A percentile compares a stretch with the other conserved stretches of the same genome.
phyloP scores from a whole-genome alignment of 2,329 filamentous ascomycete genomes.

The Epichloe typhina region DNA sequence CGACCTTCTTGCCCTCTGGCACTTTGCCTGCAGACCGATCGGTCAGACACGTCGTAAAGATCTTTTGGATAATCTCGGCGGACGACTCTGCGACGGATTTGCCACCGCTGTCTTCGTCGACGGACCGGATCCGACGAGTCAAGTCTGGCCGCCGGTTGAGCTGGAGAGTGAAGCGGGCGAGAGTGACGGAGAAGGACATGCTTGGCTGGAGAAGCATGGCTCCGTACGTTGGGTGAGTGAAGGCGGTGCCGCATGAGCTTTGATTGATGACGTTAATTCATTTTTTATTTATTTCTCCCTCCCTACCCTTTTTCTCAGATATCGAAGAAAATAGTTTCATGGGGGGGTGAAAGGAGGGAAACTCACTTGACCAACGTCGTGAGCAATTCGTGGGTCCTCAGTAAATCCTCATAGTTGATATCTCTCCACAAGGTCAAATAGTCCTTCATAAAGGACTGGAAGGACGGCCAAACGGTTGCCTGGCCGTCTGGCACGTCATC shows the following conservation, averaged over 20 bases:
- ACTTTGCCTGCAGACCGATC: slow-evolving; percentile 58
- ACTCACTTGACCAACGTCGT: slow-evolving; percentile 58
- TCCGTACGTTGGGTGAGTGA: slow-evolving; percentile 68
- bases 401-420: slow-evolving; percentile 60
- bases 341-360: not conserved
- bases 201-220: slow-evolving; percentile 72
- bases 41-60: slow-evolving; percentile 80
- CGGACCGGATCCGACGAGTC: slow-evolving; percentile 49
- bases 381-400: slow-evolving; percentile 63
- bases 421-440: slow-evolving; percentile 75
- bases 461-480: slow-evolving; percentile 59
- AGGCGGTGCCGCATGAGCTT: slow-evolving; percentile 71
- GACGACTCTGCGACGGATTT: slow-evolving; percentile 76
- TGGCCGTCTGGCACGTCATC: slow-evolving; percentile 50
- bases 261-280: not conserved
- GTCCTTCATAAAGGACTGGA: slow-evolving; percentile 65
- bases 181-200: slow-evolving; percentile 65
- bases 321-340: too few relatives aligned
- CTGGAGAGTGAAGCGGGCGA: slow-evolving; percentile 72
- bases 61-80: slow-evolving; percentile 78
- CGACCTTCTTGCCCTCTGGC: slow-evolving; percentile 73
- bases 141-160: slow-evolving; percentile 72
- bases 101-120: slow-evolving; percentile 50
- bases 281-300: not conserved
- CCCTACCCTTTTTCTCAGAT: too few relatives aligned